A percentile compares a stretch with the other conserved stretches of the same genome.
Evolutionary conservation across 495 filamentous ascomycete genomes (phyloP).

Genomic region (Penicillium malachiteum): DNA sequence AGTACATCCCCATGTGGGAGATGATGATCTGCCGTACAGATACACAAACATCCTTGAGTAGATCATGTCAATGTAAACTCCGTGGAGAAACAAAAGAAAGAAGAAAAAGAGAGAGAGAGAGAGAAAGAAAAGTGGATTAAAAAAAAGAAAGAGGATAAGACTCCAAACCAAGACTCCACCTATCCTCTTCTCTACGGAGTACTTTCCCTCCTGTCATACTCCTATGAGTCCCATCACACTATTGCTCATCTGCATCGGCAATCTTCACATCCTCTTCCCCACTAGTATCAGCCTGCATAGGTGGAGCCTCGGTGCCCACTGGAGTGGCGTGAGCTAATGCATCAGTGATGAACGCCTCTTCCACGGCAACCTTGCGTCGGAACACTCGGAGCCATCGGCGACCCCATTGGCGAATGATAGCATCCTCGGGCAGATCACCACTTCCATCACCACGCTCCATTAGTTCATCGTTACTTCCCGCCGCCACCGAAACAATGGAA

Average conservation of each 20-base stretch:
- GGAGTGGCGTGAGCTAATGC: conserved; percentile 38
- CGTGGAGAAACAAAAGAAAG: neutral
- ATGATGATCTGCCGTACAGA: neutral
- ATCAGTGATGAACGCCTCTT: conserved; percentile 63
- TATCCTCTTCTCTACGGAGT: no score
- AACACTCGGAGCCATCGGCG: conserved; percentile 85
- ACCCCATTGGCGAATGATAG: conserved; percentile 76
- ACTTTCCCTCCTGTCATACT: neutral
- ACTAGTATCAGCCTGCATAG: neutral
- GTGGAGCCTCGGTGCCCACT: conserved; percentile 36
- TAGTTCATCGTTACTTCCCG: conserved; percentile 69
- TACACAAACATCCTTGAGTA: neutral
- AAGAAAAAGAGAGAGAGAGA: neutral
- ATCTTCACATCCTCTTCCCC: conserved; percentile 31
- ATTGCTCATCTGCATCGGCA: conserved; percentile 29
- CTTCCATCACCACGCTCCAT: conserved; percentile 53
- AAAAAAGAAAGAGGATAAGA: neutral
- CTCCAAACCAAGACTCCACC: neutral
- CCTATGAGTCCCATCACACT: conserved; percentile 1
- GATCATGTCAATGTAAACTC: neutral
- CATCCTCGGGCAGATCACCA: conserved; percentile 49
- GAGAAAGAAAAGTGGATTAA: neutral
- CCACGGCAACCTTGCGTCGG: conserved; percentile 74
- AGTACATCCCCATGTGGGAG: neutral
- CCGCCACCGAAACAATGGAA: conserved; percentile 67